Evolutionary conservation across 1,284 basidiomycete species (phyloP).

Genomic region (Leccinum ponderosum): DNA sequence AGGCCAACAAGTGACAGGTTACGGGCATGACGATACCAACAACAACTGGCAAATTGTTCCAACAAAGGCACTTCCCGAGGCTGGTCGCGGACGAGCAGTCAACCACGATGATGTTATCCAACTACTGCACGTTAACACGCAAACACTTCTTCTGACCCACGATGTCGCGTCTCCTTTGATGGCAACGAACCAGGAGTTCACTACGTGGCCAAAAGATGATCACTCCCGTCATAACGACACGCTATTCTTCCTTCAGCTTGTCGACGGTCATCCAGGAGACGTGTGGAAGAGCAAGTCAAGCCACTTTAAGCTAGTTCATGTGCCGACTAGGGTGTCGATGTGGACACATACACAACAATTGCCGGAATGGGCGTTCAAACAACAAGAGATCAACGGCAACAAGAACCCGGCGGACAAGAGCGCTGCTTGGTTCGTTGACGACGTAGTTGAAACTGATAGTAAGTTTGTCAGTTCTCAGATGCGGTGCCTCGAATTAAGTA

Average conservation of each 20-base stretch:
- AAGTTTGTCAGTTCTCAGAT: constrained; percentile 28
- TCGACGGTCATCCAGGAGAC: constrained; percentile 74
- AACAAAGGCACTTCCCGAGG: constrained; percentile 87
- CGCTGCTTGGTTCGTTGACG: constrained; percentile 87
- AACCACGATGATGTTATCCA: constrained; percentile 89
- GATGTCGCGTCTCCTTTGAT: constrained; percentile 97
- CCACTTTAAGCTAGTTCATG: constrained; percentile 88
- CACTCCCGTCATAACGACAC: constrained; percentile 82
- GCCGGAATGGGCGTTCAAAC: constrained; percentile 96
- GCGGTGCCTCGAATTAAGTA: neutral
- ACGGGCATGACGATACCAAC: constrained; percentile 91
- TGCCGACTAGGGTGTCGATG: constrained; percentile 88
- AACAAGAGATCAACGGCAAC: constrained; percentile 98
- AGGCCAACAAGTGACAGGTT: constrained; percentile 99
- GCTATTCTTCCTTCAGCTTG: constrained; percentile 75
- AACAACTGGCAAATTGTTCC: constrained; percentile 97
- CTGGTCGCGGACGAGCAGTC: constrained; percentile 86
- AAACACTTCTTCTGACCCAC: constrained; percentile 87
- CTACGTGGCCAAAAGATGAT: constrained; percentile 80
- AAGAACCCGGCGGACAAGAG: constrained; percentile 87
- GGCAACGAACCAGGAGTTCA: constrained; percentile 99
- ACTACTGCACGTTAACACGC: constrained; percentile 85
- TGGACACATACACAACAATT: constrained; percentile 89
- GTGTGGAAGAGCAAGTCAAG: constrained; percentile 91
- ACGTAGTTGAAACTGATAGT: constrained; percentile 78